These are phyloP conservation scores for Neospora caninum DNA, from an alignment of 169 alveolate genomes.

Conservation along the genomic window DNA sequence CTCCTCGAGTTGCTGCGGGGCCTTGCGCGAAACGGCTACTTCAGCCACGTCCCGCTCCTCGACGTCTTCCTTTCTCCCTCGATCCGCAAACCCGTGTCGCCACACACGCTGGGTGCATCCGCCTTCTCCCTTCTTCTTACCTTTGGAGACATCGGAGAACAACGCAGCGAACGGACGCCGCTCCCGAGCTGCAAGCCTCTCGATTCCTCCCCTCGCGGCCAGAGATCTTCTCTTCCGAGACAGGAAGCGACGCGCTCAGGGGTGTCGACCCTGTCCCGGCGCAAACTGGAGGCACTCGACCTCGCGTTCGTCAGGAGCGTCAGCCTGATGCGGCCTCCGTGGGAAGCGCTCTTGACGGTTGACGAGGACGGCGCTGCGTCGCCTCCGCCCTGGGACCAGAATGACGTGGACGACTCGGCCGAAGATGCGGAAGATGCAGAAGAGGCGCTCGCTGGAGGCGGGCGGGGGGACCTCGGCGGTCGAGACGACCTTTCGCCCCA, in stretches of 20 bases:
- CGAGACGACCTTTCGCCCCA: too few species aligned
- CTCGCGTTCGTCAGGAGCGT: not conserved
- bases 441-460: too few species aligned
- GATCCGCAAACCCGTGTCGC: not conserved
- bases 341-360: not conserved
- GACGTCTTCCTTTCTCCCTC: not conserved
- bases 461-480: too few species aligned
- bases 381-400: not conserved
- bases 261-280: not conserved
- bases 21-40: slow-evolving; percentile 4
- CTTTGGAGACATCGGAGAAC: not conserved
- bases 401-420: not conserved
- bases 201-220: too few species aligned
- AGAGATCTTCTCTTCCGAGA: too few species aligned
- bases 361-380: not conserved
- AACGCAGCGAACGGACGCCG: not conserved
- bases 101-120: not conserved
- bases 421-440: not conserved
- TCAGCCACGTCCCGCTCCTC: not conserved
- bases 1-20: not conserved
- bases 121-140: not conserved
- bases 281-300: not conserved
- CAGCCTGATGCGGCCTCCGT: not conserved
- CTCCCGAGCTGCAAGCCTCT: not conserved
- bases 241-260: not conserved